Evolutionary conservation across 164 flowering plant species (phyloP), one percentile per base, ranked within the genome.

Genomic region (Stephania japonica): DNA sequence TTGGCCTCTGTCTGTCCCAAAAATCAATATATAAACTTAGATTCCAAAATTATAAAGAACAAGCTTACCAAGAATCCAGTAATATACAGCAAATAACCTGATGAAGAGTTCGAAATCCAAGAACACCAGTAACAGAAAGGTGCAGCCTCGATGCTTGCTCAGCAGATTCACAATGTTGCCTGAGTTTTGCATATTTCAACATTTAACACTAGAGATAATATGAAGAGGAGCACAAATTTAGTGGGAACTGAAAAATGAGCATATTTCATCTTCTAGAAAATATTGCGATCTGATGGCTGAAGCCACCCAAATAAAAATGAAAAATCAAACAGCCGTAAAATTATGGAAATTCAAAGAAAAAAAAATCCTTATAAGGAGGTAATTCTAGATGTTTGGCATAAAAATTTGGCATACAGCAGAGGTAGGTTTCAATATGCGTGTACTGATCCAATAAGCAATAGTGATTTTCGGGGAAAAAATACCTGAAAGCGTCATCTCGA

Each of bases 21-120:
- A 26, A 42, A 63, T 56, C 32, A 75, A 68, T 42, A 18, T 44
- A 68, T 6, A 75, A 44, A 6, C 1, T 26, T 32, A 41, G 62
- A 32, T 0, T 19, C 24, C 32, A 70, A n/a, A 42, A 25, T 71
- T 47, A 41, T 42, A 70, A 9, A 9, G 27, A n/a, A 24, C 26
- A 63, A 63, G 38, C 38, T 32, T 2, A 32, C 38, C 38, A 32
- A 32, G 38, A 32, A 49, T 23, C 23, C 38, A 44, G 72, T 38
- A 25, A 72, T 59, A 56, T 12, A 47, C 16, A 5, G 44, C 24
- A 32, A 69, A 59, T 49, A 70, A 94, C 99, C 89, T 95, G 99
- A 83, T 93, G 91, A 21, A 84, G 74, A 21, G 97, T 90, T 43
- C 97, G 89, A 67, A 87, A 83, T 21, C 99, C 99, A 83, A 90